phyloP scores from a whole-genome alignment of 495 filamentous ascomycete genomes.

The Podospora tetraspora region DNA sequence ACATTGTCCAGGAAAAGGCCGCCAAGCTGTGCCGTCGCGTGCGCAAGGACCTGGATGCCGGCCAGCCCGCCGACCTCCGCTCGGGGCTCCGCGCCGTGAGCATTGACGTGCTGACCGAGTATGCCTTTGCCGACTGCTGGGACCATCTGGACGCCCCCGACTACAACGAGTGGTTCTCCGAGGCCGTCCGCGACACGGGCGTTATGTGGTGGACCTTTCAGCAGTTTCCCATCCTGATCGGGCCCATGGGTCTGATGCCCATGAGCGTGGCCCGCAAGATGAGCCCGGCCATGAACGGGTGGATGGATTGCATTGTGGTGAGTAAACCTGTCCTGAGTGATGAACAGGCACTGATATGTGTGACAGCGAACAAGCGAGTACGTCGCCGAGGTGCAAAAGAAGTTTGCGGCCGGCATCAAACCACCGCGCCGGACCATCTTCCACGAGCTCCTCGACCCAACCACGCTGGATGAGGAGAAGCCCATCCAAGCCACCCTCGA shows the following conservation, averaged over 20 bases:
- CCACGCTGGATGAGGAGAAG: not conserved
- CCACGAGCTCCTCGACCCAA: slow-evolving; percentile 10
- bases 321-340: not conserved
- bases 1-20: slow-evolving; percentile 25
- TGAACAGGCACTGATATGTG: not conserved
- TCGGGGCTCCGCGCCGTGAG: slow-evolving; percentile 32
- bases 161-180: slow-evolving; percentile 14
- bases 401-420: slow-evolving; percentile 8
- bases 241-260: slow-evolving; percentile 8
- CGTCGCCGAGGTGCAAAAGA: not conserved
- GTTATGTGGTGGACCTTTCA: slow-evolving; percentile 12
- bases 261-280: slow-evolving; percentile 9
- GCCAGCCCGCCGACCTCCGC: slow-evolving; percentile 20
- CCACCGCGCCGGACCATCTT: slow-evolving; percentile 9
- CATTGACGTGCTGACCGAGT: slow-evolving; percentile 43
- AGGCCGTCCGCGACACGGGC: slow-evolving; percentile 11
- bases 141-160: slow-evolving; percentile 21
- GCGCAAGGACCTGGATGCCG: not conserved
- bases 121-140: slow-evolving; percentile 36
- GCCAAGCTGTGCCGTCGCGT: slow-evolving; percentile 14
- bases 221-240: slow-evolving; percentile 16
- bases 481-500: slow-evolving; percentile 1
- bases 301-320: slow-evolving; percentile 10
- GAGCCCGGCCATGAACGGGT: slow-evolving; percentile 8
- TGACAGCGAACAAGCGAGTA: not conserved